Conservation (phyloP, 148 eudicot species). For the Rhododendron molle region DNA sequence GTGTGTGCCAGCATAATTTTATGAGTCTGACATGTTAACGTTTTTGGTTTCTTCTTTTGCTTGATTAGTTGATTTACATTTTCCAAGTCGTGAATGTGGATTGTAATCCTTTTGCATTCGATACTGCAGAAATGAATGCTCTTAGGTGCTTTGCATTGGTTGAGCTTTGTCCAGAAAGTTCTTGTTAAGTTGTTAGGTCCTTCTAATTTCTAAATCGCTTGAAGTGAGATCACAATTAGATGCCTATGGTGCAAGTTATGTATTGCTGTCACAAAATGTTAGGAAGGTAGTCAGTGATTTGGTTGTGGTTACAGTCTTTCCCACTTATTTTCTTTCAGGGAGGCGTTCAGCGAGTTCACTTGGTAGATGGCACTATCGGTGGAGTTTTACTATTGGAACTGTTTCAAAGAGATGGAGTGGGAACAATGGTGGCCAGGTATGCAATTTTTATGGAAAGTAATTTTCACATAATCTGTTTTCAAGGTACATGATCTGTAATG, state of each 20-base stretch:
- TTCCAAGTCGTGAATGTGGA: background rate
- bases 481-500: background rate
- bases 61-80: background rate
- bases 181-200: background rate
- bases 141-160: background rate
- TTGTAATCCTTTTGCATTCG: background rate
- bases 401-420: slow-evolving; percentile 91
- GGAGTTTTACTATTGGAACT: slow-evolving; percentile 83
- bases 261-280: background rate
- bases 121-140: background rate
- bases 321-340: slow-evolving; percentile 44
- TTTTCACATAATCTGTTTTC: background rate
- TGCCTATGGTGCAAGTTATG: background rate
- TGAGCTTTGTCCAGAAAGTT: background rate
- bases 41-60: background rate
- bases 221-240: background rate
- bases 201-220: background rate
- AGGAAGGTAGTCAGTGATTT: background rate
- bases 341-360: slow-evolving; percentile 93
- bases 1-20: background rate
- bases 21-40: background rate
- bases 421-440: slow-evolving; percentile 98
- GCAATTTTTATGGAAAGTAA: background rate
- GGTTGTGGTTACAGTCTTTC: background rate
- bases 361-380: slow-evolving; percentile 77